Evolutionary conservation across 352 stramenopile species (phyloP), one percentile per base, ranked within the genome.

Genomic region (Pythium oligandrum): DNA sequence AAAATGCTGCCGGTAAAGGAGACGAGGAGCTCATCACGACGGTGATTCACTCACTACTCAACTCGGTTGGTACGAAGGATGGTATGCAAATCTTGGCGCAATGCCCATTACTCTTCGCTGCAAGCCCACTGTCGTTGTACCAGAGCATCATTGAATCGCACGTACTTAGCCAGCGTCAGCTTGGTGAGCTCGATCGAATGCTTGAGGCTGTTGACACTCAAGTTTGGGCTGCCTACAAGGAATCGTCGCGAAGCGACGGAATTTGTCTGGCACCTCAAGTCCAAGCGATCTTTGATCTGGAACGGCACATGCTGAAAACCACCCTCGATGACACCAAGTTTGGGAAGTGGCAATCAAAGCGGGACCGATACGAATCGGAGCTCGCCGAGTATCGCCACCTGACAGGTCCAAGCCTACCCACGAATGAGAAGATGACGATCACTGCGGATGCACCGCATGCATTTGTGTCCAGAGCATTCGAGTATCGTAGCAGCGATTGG

Each of bases 401-500:
- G 34, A 4, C 3, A 43, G n/a, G 33, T 9, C 31, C 2, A 36
- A 30, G 12, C 12, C 31, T 6, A 42, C 32, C 1, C 44, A 50
- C 42, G 10, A 4, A 4, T 35, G 12, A 5, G 40, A 48, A 40
- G 17, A 26, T 26, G 17, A 26, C 17, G 17, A 26, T 26, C 17
- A 26, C 17, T 26, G 17, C 17, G 17, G 17, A 26, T 26, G 46
- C 46, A 37, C 30, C 46, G 17, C 6, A 35, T 35, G 46, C 31
- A 17, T 40, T 51, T 11, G 47, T 64, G 3, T 51, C 56, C 17
- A 64, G 79, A 38, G 78, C 70, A 12, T 95, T 88, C 65, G 85
- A 95, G 43, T 90, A 80, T 51, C 71, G 82, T 32, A 92, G 88
- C 59, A 92, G 83, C 51, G 85, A 93, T 51, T 95, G 85, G 85